Conservation (phyloP, 805 yeast genomes). For the Nakazawaea laoshanensis region DNA sequence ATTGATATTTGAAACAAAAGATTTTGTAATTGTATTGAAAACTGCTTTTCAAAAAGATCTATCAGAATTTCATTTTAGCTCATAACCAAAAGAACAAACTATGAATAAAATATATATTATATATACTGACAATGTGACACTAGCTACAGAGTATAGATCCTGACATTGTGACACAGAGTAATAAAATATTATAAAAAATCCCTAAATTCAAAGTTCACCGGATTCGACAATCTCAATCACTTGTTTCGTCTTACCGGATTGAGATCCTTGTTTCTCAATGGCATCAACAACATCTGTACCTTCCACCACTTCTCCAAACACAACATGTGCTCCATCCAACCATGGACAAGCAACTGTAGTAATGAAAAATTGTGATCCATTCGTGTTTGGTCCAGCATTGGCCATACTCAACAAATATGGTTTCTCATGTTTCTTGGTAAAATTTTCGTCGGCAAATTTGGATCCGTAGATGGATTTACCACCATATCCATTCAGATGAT, state of each 20-base stretch:
- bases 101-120: no score
- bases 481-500: conserved; percentile 84
- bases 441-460: conserved; percentile 56
- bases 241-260: conserved; percentile 58
- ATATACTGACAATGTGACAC: no score
- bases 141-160: no score
- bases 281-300: conserved; percentile 51
- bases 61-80: no score
- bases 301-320: conserved; percentile 66
- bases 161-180: no score
- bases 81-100: no score
- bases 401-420: conserved; percentile 90
- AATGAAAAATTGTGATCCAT: conserved; percentile 86
- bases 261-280: conserved; percentile 58
- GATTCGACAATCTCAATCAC: conserved; percentile 54
- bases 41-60: no score
- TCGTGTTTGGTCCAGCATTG: conserved; percentile 87
- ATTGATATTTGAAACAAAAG: no score
- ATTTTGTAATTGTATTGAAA: no score
- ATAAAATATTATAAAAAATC: no score
- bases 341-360: conserved; percentile 73
- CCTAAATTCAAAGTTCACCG: conserved; percentile 41
- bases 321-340: conserved; percentile 76
- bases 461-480: conserved; percentile 82
- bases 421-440: conserved; percentile 61